A percentile compares a stretch with the other conserved stretches of the same genome.
phyloP scores from a whole-genome alignment of 1,284 basidiomycete species.

The Rhodotorula sp. region DNA sequence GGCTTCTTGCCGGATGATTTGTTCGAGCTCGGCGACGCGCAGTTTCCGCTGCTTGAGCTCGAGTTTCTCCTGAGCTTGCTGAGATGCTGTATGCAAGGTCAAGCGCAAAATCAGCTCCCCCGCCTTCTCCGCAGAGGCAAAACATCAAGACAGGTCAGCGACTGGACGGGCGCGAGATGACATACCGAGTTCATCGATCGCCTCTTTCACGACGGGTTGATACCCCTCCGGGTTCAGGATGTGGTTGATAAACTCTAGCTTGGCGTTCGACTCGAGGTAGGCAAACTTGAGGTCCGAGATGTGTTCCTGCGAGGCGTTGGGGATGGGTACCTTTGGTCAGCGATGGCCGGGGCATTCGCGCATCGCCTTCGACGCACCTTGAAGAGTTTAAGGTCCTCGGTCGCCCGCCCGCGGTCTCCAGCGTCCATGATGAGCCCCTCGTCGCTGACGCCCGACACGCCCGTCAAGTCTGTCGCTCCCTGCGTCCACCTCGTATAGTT shows the following conservation, averaged over 20 bases:
- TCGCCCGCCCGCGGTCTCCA: constrained; percentile 23
- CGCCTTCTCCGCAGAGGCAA: too few relatives aligned
- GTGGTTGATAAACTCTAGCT: constrained; percentile 32
- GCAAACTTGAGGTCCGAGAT: constrained; percentile 42
- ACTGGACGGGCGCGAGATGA: neutral
- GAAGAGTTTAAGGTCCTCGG: constrained; percentile 33
- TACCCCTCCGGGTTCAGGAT: constrained; percentile 15
- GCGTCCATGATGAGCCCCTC: constrained; percentile 29
- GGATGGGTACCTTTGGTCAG: neutral
- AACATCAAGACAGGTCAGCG: too few relatives aligned
- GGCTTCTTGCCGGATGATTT: constrained; percentile 28
- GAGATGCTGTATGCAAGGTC: neutral
- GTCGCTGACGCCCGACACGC: constrained; percentile 26
- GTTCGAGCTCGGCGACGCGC: constrained; percentile 27
- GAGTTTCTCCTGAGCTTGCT: constrained; percentile 15
- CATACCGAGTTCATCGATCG: constrained; percentile 26
- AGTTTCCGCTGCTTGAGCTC: constrained; percentile 25
- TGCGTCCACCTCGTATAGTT: constrained; percentile 30
- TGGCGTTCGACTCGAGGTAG: constrained; percentile 39
- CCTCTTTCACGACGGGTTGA: constrained; percentile 26
- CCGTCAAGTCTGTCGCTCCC: constrained; percentile 13
- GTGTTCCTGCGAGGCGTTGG: constrained; percentile 17
- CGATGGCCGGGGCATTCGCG: too few relatives aligned
- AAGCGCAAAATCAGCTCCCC: too few relatives aligned
- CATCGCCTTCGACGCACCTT: constrained; percentile 19